Evolutionary conservation across 23 red algal species (phyloP), one percentile per base, ranked within the genome.

Genomic region (Gracilariopsis chorda): DNA sequence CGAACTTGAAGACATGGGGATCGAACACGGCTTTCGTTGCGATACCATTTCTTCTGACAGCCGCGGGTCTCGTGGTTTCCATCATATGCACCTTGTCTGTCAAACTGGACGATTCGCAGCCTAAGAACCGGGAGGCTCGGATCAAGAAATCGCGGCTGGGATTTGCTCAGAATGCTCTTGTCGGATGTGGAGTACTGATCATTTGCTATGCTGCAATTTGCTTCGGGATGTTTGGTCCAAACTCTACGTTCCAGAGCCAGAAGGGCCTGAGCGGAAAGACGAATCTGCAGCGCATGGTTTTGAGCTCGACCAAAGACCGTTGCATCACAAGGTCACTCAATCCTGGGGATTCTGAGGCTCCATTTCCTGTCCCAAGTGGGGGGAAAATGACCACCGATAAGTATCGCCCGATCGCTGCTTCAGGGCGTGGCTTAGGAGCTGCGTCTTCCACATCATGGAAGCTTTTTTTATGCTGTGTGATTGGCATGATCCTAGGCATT

Each of bases 1-100:
- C 93, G 1, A 42, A 42, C 8, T 32, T 88, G 28, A 46, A 33
- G 30, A 83, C 60, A 0, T 85, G 78, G 68, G 52, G 32, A 13
- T 95, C 93, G 7, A 82, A 56, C 57, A 72, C 93, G 21, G 71
- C 57, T 4, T 95, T 95, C 51, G 74, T 95, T 47, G 93, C 93
- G 21, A 48, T 95, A 9, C 93, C 93, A 30, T 95, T 95, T 59
- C 53, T 95, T 28, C 44, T 95, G 8, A 78, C 47, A 3, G 51
- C 49, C 3, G 76, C 86, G 13, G 86, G 85, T 0, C 37, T 90
- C 3, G 29, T 90, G 44, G 73, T 63, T 3, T 78, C 53, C 25
- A 72, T 48, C 16, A 51, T 78, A 8, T 78, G 58, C 24, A 69
- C 93, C 4, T 6, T 95, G 35, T 46, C 43, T 34, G 48, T 78